Conservation (phyloP, 129 eudicot species). For the Glebionis coronaria region DNA sequence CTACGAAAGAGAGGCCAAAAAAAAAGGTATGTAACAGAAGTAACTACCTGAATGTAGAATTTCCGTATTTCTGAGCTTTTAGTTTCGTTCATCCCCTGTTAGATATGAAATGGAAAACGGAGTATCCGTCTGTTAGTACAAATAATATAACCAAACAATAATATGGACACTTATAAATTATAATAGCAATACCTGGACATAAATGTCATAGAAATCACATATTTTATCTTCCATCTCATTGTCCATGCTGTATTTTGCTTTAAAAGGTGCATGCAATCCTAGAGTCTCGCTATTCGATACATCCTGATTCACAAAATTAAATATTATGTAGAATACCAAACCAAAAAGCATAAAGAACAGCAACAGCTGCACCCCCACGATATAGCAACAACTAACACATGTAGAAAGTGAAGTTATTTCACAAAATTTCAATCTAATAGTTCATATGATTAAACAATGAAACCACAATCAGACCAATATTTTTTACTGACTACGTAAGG, state of each 20-base stretch:
- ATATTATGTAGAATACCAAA: constrained; percentile 1
- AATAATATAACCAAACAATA: neutral
- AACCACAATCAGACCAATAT: no score
- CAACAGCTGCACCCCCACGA: neutral
- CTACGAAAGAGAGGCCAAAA: neutral
- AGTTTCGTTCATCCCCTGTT: constrained; percentile 15
- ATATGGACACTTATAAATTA: neutral
- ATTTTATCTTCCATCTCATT: constrained; percentile 33
- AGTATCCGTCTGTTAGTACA: neutral
- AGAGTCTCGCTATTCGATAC: neutral
- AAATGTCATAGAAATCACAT: constrained; percentile 28
- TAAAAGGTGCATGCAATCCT: constrained; percentile 11
- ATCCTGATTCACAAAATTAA: constrained; percentile 19
- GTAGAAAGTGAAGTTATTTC: no score
- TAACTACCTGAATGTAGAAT: constrained; percentile 27
- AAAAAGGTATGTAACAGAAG: neutral
- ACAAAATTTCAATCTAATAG: no score
- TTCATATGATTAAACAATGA: no score
- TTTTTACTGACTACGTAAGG: no score
- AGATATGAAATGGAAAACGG: constrained; percentile 7
- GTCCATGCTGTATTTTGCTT: constrained; percentile 25
- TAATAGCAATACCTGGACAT: constrained; percentile 28
- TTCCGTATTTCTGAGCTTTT: constrained; percentile 27
- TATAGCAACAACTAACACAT: neutral
- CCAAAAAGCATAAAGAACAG: constrained; percentile 1